Base-by-base conservation (phyloP, 2,329 filamentous ascomycete species). In the Waltergamsia citrina region DNA sequence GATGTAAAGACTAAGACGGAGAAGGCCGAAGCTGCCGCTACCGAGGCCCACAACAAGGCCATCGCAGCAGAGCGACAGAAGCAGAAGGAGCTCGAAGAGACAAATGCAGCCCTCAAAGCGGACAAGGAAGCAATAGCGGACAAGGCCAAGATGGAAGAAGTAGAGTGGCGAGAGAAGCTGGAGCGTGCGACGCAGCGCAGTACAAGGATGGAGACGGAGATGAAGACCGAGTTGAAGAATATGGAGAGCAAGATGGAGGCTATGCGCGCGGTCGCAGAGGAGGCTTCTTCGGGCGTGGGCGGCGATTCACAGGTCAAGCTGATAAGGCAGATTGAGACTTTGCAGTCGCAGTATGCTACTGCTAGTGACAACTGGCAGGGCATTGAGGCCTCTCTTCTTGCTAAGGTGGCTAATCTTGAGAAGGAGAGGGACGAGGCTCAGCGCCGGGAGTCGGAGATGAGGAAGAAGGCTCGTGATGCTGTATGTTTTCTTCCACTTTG, bases 321-420 rank as follows among this genome's bases (percentile, higher is more conserved):
- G 26, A 67, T 96, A 28, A 78, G 92, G 26, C 93, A 98, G 57
- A 83, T 98, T 35, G 92, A 98, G 62, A 95, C 85, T 1, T 62
- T 98, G 24, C 92, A 98, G 57, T 92, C 85, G 6, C 93, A 98
- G 54, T 94, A 98, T 57, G 79, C 87, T 1, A 79, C 93, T 35
- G 92, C 92, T 2, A 92, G 85, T 45, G 86, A 94, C 50, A 98
- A 98, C 48, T 98, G 93, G 92, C 88, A 95, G 52, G 85, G 87
- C 1, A 93, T 98, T 41, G 90, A 98, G 56, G 76, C 83, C 8
- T 93, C 85, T 3, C 61, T 98, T 21, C 72, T 90, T 33, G 77
- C 85, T 16, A 76, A 88, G 37, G 71, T 92, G 9, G 71, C 79
- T 4, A 80, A 67, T 32, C 65, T 96, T 8, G 92, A 98, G 54